These are phyloP conservation scores for Bombardia bombarda DNA, from an alignment of 495 filamentous ascomycete genomes.

Conservation along the genomic window DNA sequence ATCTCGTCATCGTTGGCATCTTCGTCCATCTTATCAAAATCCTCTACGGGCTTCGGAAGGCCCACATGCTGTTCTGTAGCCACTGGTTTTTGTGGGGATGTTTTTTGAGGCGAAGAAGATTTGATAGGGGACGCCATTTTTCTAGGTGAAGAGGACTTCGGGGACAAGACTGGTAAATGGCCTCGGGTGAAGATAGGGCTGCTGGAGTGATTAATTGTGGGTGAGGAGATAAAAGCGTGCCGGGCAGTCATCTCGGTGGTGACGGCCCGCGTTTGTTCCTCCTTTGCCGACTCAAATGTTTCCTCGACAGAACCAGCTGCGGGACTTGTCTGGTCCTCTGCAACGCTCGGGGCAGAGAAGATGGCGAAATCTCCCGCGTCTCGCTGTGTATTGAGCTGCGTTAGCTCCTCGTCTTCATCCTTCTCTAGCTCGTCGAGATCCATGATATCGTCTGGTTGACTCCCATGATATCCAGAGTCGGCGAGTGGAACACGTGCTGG, in stretches of 20 bases:
- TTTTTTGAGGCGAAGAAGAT: slow-evolving; percentile 13
- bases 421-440: slow-evolving; percentile 11
- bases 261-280: slow-evolving; percentile 35
- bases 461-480: slow-evolving; percentile 82
- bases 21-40: slow-evolving; percentile 22
- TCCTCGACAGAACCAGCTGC: slow-evolving; percentile 13
- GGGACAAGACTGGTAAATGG: slow-evolving; percentile 15
- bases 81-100: slow-evolving; percentile 19
- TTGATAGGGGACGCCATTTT: slow-evolving; percentile 15
- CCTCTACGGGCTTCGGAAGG: slow-evolving; percentile 14
- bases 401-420: not conserved
- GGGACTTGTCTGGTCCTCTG: slow-evolving; percentile 13
- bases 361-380: slow-evolving; percentile 11
- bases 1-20: slow-evolving; percentile 41
- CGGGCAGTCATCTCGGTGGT: slow-evolving; percentile 5
- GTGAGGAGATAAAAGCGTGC: slow-evolving; percentile 12
- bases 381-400: slow-evolving; percentile 4
- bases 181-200: slow-evolving; percentile 11
- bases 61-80: slow-evolving; percentile 4
- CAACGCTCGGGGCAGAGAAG: slow-evolving; percentile 3
- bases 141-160: slow-evolving; percentile 15
- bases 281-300: slow-evolving; percentile 60
- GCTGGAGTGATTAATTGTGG: slow-evolving; percentile 2
- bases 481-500: slow-evolving; percentile 20
- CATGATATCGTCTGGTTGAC: slow-evolving; percentile 40